Evolutionary conservation across 2,329 filamentous ascomycete species (phyloP), one percentile per base, ranked within the genome.

Genomic region (Xylariaceae sp.): DNA sequence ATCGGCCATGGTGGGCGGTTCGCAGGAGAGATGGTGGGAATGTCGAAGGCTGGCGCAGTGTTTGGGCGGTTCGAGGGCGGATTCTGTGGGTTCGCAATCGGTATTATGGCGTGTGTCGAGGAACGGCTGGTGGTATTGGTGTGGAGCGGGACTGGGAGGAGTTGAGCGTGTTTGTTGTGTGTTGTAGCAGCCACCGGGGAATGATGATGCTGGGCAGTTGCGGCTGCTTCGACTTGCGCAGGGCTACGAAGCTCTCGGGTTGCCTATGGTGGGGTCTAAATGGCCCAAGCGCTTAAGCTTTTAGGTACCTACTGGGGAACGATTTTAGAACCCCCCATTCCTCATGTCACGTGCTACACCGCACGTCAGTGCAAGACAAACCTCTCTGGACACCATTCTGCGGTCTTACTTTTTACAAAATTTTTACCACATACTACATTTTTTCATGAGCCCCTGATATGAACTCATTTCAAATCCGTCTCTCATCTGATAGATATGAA

Each of bases 1-100:
- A 73, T 90, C 88, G 65, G 90, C 87, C 90, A 95, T 95, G 68
- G 59, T 79, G 71, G 27, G 45, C 32, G 15, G 18, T 39, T 31
- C 32, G 15, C 31, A 22, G 22, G 40, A 30, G 36, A 12, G 3
- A 31, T 41, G 27, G 38, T 17, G 6, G 12, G 3, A 31, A 10
- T 27, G 11, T 39, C 11, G 11, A 30, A 33, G 43, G 32, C 15
- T 15, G 17, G 12, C 31, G 7, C 5, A 27, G 27, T 39, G 19
- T 33, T 22, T 3, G 15, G n/a, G 14, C 6, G 17, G n/a, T 6
- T 39, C 4, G 35, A 44, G 17, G 6, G 11, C 14, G 31, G 22
- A 18, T 12, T 46, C 7, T 27, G 22, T 27, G 22, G 22, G 4
- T 27, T 5, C 4, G 7, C 22, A 27, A 27, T 27, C 22, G 22